phyloP scores from a whole-genome alignment of 345 rosid species.

The Lagerstroemia speciosa region DNA sequence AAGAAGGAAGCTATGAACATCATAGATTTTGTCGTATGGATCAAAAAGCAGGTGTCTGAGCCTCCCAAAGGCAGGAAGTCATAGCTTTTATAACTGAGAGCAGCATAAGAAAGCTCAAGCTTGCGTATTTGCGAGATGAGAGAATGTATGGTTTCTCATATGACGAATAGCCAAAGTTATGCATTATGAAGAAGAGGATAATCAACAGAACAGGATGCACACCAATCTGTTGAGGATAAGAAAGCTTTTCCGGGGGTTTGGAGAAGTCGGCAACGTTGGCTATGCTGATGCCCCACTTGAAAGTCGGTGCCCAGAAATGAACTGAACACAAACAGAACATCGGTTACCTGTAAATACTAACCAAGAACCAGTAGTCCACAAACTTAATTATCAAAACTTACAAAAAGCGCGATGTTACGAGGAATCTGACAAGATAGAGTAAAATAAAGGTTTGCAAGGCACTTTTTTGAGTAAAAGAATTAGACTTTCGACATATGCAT shows the following conservation, averaged over 20 bases:
- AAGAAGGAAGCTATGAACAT: neutral
- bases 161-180: neutral
- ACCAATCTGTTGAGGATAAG: constrained; percentile 88
- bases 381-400: neutral
- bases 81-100: neutral
- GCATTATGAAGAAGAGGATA: neutral
- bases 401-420: neutral
- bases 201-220: neutral
- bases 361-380: neutral
- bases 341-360: neutral
- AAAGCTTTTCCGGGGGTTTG: constrained; percentile 75
- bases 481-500: neutral
- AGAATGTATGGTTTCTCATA: neutral
- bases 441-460: neutral
- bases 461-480: too few relatives aligned
- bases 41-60: neutral
- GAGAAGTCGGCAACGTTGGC: constrained; percentile 81
- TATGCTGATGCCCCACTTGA: constrained; percentile 90
- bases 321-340: constrained; percentile 29
- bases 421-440: neutral
- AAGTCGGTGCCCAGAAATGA: constrained; percentile 95
- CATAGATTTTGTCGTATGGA: neutral
- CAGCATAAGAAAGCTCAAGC: neutral
- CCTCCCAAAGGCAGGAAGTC: neutral
- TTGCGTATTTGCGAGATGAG: neutral